Evolutionary conservation across 2,329 filamentous ascomycete species (phyloP).

Genomic region (Cladosporium sp.): DNA sequence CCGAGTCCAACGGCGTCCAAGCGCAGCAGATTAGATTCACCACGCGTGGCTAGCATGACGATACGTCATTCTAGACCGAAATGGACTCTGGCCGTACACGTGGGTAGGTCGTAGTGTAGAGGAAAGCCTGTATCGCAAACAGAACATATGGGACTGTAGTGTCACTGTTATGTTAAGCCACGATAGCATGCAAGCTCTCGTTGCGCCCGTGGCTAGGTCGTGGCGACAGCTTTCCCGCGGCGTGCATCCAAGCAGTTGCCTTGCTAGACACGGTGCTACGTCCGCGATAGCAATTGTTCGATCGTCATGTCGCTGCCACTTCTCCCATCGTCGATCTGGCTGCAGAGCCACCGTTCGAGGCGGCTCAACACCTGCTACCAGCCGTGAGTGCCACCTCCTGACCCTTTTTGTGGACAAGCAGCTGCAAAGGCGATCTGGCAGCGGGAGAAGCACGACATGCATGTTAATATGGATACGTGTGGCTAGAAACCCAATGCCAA

Average conservation of each 20-base stretch:
- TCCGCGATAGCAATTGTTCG: neutral
- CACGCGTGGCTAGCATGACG: neutral
- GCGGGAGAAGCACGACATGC: neutral
- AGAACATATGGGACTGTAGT: too few relatives aligned
- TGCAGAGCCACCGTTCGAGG: neutral
- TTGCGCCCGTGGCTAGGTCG: neutral
- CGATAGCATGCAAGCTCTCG: neutral
- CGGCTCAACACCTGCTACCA: constrained; percentile 1
- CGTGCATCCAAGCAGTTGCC: neutral
- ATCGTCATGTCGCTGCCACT: constrained; percentile 4
- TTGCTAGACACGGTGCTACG: neutral
- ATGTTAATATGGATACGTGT: constrained; percentile 1
- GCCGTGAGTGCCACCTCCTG: constrained; percentile 11
- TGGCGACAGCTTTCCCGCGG: neutral
- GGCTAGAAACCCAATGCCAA: neutral
- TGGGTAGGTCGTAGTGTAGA: neutral
- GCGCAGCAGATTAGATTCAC: neutral
- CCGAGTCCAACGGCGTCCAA: neutral
- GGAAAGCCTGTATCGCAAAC: neutral
- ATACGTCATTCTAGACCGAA: neutral
- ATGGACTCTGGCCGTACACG: neutral
- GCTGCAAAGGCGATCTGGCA: constrained; percentile 9
- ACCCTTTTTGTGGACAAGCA: neutral
- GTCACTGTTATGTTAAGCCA: neutral
- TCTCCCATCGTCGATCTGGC: constrained; percentile 5